These are phyloP conservation scores for Escallonia herrerae DNA, from an alignment of 129 eudicot genomes.

Conservation along the genomic window DNA sequence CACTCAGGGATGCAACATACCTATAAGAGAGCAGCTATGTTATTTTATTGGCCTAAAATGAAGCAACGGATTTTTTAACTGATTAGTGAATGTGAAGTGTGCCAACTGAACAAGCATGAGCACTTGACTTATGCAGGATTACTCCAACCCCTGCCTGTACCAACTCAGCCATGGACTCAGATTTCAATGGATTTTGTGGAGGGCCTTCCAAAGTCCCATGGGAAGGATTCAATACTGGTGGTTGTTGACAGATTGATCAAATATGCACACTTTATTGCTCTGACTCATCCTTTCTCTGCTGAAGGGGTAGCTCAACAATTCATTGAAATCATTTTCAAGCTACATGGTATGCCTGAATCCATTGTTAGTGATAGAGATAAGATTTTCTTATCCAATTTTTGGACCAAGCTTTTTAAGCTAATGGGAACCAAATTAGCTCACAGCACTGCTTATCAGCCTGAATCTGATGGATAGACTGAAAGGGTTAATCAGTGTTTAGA, in stretches of 20 bases:
- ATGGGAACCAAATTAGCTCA: not conserved
- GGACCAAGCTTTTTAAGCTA: not conserved
- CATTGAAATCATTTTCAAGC: too few relatives aligned
- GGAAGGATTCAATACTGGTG: not conserved
- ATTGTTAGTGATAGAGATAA: not conserved
- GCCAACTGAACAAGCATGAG: not conserved
- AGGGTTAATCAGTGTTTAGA: not conserved
- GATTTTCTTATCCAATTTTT: not conserved
- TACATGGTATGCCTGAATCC: not conserved
- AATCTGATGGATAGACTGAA: not conserved
- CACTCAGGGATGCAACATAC: not conserved
- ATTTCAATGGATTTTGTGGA: slow-evolving; percentile 6
- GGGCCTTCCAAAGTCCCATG: not conserved
- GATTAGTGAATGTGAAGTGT: not conserved
- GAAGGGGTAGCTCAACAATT: not conserved
- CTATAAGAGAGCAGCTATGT: not conserved
- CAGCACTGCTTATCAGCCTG: not conserved
- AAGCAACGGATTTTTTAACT: not conserved
- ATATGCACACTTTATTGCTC: slow-evolving; percentile 7
- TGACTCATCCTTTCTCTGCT: not conserved
- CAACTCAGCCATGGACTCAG: not conserved
- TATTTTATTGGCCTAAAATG: not conserved
- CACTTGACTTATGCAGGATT: not conserved
- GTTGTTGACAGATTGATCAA: not conserved
- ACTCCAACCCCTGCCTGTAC: too few relatives aligned